Evolutionary conservation across 495 filamentous ascomycete species (phyloP).

Genomic region (Penicillium flavigenum): DNA sequence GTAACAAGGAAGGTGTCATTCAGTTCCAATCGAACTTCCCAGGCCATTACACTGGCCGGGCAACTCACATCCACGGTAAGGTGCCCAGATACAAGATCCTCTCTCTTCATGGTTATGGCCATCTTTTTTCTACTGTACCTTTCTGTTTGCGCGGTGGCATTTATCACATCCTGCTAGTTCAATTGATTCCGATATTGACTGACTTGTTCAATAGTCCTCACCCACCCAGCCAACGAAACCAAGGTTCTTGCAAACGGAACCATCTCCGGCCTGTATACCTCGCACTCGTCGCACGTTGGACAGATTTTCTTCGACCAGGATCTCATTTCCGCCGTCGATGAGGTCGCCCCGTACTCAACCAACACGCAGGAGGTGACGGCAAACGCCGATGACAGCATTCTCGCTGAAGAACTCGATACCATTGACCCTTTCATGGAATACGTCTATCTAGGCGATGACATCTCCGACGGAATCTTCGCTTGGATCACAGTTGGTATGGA

Average conservation of each 20-base stretch:
- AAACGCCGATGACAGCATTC: constrained; percentile 55
- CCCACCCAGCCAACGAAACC: constrained; percentile 39
- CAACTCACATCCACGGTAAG: constrained; percentile 39
- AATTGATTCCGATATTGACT: background rate
- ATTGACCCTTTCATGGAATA: constrained; percentile 60
- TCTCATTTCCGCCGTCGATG: constrained; percentile 49
- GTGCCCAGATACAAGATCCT: background rate
- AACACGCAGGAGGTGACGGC: constrained; percentile 51
- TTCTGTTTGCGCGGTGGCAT: background rate
- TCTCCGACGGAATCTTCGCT: constrained; percentile 36
- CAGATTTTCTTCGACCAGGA: constrained; percentile 63
- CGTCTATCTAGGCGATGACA: constrained; percentile 37
- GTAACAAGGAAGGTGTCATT: constrained; percentile 49
- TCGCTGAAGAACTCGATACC: constrained; percentile 45
- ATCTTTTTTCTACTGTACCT: background rate
- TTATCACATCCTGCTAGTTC: background rate
- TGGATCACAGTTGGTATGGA: constrained; percentile 42
- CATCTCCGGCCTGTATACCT: constrained; percentile 32
- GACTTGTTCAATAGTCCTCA: constrained; percentile 25
- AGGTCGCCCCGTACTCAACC: constrained; percentile 51
- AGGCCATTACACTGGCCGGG: constrained; percentile 52
- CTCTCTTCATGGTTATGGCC: background rate
- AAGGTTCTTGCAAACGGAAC: constrained; percentile 32
- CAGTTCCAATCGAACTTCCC: constrained; percentile 54
- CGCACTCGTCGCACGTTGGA: constrained; percentile 51